phyloP scores from a whole-genome alignment of 2,329 filamentous ascomycete species.

The Camillea tinctor region DNA sequence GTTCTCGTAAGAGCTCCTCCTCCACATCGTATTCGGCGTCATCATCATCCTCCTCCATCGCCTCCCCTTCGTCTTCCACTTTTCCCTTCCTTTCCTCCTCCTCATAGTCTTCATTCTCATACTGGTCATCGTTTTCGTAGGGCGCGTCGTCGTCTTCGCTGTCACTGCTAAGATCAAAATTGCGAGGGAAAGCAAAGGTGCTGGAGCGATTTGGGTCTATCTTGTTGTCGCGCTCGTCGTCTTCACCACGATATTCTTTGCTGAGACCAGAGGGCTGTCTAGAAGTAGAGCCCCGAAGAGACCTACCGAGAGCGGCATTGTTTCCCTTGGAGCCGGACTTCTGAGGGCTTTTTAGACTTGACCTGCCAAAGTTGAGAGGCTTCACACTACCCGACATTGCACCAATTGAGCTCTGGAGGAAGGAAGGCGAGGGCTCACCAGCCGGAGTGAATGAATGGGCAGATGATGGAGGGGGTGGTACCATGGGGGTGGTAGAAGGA shows the following conservation, averaged over 20 bases:
- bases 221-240: slow-evolving; percentile 37
- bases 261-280: slow-evolving; percentile 54
- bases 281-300: slow-evolving; percentile 40
- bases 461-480: slow-evolving; percentile 48
- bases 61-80: slow-evolving; percentile 39
- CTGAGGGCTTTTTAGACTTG: slow-evolving; percentile 27
- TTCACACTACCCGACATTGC: slow-evolving; percentile 40
- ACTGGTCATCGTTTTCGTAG: slow-evolving; percentile 39
- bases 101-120: slow-evolving; percentile 28
- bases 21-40: slow-evolving; percentile 37
- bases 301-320: slow-evolving; percentile 48
- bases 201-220: slow-evolving; percentile 16
- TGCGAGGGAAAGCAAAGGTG: slow-evolving; percentile 22
- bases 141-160: slow-evolving; percentile 38
- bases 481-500: slow-evolving; percentile 54
- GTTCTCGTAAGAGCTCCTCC: slow-evolving; percentile 34
- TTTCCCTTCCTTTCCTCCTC: slow-evolving; percentile 37
- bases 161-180: slow-evolving; percentile 24
- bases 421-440: slow-evolving; percentile 55
- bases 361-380: slow-evolving; percentile 39
- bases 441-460: slow-evolving; percentile 55
- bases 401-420: slow-evolving; percentile 54
- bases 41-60: slow-evolving; percentile 37
- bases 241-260: slow-evolving; percentile 38
- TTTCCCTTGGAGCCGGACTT: slow-evolving; percentile 36